Percentiles rank a stretch among this genome's conserved stretches.
phyloP scores from a whole-genome alignment of 2,329 filamentous ascomycete species.

The Chrysosphaeria jannelii region DNA sequence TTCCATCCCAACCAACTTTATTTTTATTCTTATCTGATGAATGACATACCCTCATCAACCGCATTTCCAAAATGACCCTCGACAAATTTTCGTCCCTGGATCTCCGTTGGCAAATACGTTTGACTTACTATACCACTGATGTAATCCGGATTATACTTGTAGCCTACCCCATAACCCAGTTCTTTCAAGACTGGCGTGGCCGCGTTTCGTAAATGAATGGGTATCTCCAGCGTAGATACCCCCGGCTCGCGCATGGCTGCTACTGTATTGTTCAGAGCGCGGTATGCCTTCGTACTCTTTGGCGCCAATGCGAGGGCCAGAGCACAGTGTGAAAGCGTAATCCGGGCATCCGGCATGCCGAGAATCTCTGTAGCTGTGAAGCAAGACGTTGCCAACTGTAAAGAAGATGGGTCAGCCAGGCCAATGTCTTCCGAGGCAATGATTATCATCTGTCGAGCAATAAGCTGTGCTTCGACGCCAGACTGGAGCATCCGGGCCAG shows the following conservation, averaged over 20 bases:
- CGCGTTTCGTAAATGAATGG: conserved; percentile 69
- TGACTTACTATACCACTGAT: conserved; percentile 53
- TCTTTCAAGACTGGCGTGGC: conserved; percentile 85
- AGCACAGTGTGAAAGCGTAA: conserved; percentile 65
- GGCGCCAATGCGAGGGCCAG: conserved; percentile 53
- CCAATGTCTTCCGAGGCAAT: conserved; percentile 88
- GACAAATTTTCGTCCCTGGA: conserved; percentile 43
- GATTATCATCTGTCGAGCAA: conserved; percentile 77
- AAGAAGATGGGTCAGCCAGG: conserved; percentile 56
- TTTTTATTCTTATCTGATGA: no score
- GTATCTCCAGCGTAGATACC: conserved; percentile 51
- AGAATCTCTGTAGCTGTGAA: conserved; percentile 79
- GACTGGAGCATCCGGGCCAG: conserved; percentile 85
- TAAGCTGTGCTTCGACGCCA: conserved; percentile 75
- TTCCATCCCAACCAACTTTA: no score
- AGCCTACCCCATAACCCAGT: conserved; percentile 64
- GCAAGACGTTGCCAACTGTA: conserved; percentile 58
- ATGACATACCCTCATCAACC: no score
- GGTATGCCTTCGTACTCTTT: conserved; percentile 69
- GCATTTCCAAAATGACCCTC: no score
- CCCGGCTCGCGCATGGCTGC: conserved; percentile 57
- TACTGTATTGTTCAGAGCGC: conserved; percentile 53
- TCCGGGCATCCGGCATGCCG: conserved; percentile 80
- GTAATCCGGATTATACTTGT: conserved; percentile 93
- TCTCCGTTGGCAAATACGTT: conserved; percentile 59